Percentiles rank a stretch among this genome's conserved stretches.
phyloP scores from a whole-genome alignment of 331 rosid genomes.

The Prunus yedoensis region DNA sequence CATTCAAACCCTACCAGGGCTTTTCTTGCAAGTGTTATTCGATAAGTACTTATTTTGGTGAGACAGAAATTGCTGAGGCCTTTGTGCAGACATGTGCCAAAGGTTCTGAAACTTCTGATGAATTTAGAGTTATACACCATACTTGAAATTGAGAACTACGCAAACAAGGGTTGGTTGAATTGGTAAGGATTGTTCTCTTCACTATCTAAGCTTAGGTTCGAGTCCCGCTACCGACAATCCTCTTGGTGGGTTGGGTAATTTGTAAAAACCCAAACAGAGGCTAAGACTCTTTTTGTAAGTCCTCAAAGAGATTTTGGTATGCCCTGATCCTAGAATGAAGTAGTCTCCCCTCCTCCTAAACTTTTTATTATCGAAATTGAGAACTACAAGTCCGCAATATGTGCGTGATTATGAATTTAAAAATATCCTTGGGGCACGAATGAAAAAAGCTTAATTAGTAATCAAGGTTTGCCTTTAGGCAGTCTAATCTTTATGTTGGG shows the following conservation, averaged over 20 bases:
- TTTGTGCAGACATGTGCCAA: neutral
- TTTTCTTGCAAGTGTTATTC: neutral
- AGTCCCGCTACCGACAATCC: too few relatives aligned
- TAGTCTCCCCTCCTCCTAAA: too few relatives aligned
- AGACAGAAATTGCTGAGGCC: neutral
- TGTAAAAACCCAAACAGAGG: too few relatives aligned
- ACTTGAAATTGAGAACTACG: too few relatives aligned
- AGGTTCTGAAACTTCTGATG: neutral
- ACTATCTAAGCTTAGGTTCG: too few relatives aligned
- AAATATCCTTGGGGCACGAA: neutral
- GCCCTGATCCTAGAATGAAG: too few relatives aligned
- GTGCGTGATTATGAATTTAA: neutral
- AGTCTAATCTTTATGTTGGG: neutral
- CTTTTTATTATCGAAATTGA: too few relatives aligned
- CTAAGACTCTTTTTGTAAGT: too few relatives aligned
- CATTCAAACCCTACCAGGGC: neutral
- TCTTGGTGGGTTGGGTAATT: too few relatives aligned
- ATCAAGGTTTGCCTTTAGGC: neutral
- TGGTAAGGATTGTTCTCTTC: too few relatives aligned
- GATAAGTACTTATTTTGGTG: neutral
- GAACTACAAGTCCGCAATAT: neutral
- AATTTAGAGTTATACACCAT: neutral
- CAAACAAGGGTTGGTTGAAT: too few relatives aligned
- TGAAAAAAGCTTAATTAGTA: neutral
- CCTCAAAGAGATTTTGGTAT: too few relatives aligned